Evolutionary conservation across 2,329 filamentous ascomycete species (phyloP), one percentile per base, ranked within the genome.

Genomic region (Talaromyces amestolkiae): DNA sequence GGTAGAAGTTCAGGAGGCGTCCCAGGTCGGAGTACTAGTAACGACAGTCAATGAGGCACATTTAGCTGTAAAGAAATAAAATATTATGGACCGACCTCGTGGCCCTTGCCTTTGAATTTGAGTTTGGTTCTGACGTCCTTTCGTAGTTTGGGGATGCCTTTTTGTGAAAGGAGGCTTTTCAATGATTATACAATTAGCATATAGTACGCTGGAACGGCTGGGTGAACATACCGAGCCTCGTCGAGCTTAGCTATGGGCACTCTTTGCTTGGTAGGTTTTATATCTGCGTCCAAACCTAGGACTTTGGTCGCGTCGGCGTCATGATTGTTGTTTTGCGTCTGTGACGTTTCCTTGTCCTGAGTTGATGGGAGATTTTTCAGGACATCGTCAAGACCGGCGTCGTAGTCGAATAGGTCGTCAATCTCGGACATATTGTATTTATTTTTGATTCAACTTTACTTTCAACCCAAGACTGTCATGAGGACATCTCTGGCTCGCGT

Each of bases 71-170:
- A 22, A 22, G 33, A 15, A 22, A 15, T 5, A 15, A 56, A 7
- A 8, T 7, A 9, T 15, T 4, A 37, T 10, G 5, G 13, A 47
- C 70, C 58, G 73, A 93, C 91, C 82, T 99, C 95, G 75, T 98
- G 92, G 0, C 93, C 94, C 77, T 96, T 98, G 59, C 95, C 95
- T 75, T 94, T 96, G 71, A 97, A 87, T 69, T 87, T 91, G 22
- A 97, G 80, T 53, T 85, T 84, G 35, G 87, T 84, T 62, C 86
- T 88, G 0, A 91, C 89, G 70, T 88, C 88, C 68, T 84, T 86
- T 49, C 91, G 88, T 61, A 99, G 81, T 72, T 90, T 92, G 1
- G 92, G 92, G 67, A 99, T 93, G 0, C 95, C 95, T 58, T 87
- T 85, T 22, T 89, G 85, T 3, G 92, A 95, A 1, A 98, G 83